Evolutionary conservation across 2,329 filamentous ascomycete species (phyloP), one percentile per base, ranked within the genome.

Genomic region (Biscogniauxia marginata): DNA sequence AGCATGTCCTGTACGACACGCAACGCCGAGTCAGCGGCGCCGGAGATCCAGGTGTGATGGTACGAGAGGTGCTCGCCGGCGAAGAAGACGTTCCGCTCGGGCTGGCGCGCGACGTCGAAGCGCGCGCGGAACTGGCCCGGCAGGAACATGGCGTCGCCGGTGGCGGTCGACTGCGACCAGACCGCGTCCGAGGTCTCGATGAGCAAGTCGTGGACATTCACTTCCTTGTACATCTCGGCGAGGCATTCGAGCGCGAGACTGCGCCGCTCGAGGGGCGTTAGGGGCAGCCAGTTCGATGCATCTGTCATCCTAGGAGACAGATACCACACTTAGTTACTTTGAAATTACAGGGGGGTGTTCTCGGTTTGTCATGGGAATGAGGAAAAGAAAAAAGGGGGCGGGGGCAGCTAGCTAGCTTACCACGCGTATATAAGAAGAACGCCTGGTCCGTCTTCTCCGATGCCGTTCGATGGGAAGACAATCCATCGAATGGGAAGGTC

Each of bases 401-500:
- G n/a, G n/a, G n/a, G n/a, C n/a, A n/a, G n/a, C n/a, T n/a, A n/a
- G n/a, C n/a, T n/a, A n/a, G n/a, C n/a, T n/a, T n/a, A n/a, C 54
- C 59, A 55, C 30, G 43, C 34, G 47, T 61, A 61, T 1, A 61
- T 49, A 4, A 61, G 23, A 11, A 61, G 48, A 22, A 57, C 54
- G 8, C 57, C 59, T 2, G 59, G 55, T 3, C 54, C 52, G 8
- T 47, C 23, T 11, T 34, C n/a, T 4, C 57, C 59, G 5, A 57
- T 23, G 39, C 57, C 44, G 48, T 61, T 53, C 13, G 59, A 61
- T 4, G 59, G 59, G 34, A 45, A 61, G 3, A 61, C 59, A 18
- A 61, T 61, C 59, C 59, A 61, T 4, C 59, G 49, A 50, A 61
- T 49, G 1, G 53, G 59, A 3, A 61, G 54, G 23, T 61, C 59